A percentile compares a stretch with the other conserved stretches of the same genome.
These are phyloP conservation scores for Hypoxylon rickii DNA, from an alignment of 495 filamentous ascomycete genomes.

Conservation along the genomic window DNA sequence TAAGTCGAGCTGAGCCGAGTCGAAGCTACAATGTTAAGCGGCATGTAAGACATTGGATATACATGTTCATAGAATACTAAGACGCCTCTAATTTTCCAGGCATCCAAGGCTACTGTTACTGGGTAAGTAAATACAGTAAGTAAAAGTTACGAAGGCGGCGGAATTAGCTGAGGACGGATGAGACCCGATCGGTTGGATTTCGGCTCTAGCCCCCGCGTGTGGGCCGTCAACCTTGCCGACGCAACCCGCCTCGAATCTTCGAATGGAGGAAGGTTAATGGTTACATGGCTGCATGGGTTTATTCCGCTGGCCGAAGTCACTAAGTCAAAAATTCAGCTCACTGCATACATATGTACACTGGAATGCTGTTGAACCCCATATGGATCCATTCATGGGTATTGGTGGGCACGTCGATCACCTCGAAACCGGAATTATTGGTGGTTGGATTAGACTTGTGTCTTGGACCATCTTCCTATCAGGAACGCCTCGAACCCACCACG, in stretches of 20 bases:
- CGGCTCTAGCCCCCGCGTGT: constrained; percentile 1
- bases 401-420: constrained; percentile 3
- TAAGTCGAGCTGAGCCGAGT: too few species aligned
- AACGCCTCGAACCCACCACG: constrained; percentile 27
- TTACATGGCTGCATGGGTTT: not conserved
- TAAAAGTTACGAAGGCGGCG: not conserved
- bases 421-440: constrained; percentile 16
- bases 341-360: not conserved
- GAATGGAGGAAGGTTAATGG: not conserved
- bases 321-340: constrained; percentile 7
- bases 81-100: too few species aligned
- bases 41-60: too few species aligned
- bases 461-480: constrained; percentile 19
- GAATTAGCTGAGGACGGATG: not conserved
- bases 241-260: constrained; percentile 23
- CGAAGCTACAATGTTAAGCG: too few species aligned
- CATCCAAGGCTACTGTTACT: not conserved
- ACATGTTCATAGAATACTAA: too few species aligned
- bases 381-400: too few species aligned
- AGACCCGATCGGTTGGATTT: constrained; percentile 15
- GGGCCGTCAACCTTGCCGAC: constrained; percentile 16
- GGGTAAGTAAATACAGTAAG: not conserved
- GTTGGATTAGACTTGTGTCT: constrained; percentile 29
- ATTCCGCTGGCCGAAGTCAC: constrained; percentile 17
- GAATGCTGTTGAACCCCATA: constrained; percentile 9